These are phyloP conservation scores for Talaromyces albobiverticillius DNA, from an alignment of 2,329 filamentous ascomycete species.

Conservation along the genomic window DNA sequence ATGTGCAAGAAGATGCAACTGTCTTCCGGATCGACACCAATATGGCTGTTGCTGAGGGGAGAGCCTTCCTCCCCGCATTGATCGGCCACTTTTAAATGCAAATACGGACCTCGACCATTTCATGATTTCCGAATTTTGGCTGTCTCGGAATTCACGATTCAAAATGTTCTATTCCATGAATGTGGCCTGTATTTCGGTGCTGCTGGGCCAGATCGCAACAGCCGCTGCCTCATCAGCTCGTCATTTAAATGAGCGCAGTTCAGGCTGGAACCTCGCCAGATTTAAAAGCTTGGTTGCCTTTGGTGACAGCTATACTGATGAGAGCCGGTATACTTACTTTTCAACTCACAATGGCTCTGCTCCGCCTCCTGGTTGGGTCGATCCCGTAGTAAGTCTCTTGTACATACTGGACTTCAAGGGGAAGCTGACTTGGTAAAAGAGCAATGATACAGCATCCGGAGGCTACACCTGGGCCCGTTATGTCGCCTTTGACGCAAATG, in stretches of 20 bases:
- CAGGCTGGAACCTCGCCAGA: constrained; percentile 34
- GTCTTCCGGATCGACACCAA: too few relatives aligned
- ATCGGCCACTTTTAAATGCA: neutral
- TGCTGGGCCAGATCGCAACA: constrained; percentile 1
- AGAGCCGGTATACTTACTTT: constrained; percentile 65
- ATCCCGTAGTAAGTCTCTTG: constrained; percentile 40
- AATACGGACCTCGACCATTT: neutral
- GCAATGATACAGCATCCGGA: constrained; percentile 58
- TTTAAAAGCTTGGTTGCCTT: constrained; percentile 67
- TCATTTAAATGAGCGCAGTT: neutral
- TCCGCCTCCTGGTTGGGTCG: constrained; percentile 61
- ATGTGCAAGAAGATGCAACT: neutral
- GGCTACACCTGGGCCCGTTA: constrained; percentile 69
- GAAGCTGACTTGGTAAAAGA: constrained; percentile 20
- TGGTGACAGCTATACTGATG: constrained; percentile 75
- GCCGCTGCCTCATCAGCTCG: neutral
- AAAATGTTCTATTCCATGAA: neutral
- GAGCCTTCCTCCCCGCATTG: neutral
- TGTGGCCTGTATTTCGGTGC: neutral
- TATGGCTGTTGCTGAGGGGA: neutral
- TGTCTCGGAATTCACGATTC: neutral
- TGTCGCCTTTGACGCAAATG: constrained; percentile 57
- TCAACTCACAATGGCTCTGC: constrained; percentile 54
- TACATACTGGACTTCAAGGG: neutral
- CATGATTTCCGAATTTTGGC: neutral